phyloP scores from a whole-genome alignment of 2,329 filamentous ascomycete genomes.

The Torrubiellomyces zombiae region DNA sequence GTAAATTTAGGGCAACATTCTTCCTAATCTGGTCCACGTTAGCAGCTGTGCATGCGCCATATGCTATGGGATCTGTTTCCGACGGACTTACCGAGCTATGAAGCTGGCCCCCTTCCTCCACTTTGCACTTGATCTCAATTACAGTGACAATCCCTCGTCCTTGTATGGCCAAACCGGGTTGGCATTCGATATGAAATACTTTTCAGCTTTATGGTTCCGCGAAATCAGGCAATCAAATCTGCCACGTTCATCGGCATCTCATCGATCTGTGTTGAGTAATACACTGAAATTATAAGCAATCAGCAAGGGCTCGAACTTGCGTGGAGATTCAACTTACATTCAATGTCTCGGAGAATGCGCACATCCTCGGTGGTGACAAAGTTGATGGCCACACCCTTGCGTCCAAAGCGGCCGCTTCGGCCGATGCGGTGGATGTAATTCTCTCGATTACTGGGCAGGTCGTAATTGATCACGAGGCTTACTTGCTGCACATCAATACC shows the following conservation, averaged over 20 bases:
- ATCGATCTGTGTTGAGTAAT: conserved; percentile 93
- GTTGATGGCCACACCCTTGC: conserved; percentile 98
- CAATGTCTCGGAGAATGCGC: conserved; percentile 90
- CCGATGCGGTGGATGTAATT: conserved; percentile 99
- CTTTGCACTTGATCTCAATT: too few species aligned
- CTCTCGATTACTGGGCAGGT: conserved; percentile 93
- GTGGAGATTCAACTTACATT: conserved; percentile 40
- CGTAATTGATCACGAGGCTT: conserved; percentile 96
- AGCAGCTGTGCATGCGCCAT: too few species aligned
- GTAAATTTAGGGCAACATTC: too few species aligned
- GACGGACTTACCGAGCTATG: conserved; percentile 5
- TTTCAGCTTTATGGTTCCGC: not conserved
- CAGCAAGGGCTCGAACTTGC: conserved; percentile 12
- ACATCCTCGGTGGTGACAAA: conserved; percentile 98
- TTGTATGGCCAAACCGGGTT: too few species aligned
- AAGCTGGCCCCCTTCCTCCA: conserved; percentile 7
- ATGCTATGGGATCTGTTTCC: too few species aligned
- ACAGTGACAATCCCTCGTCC: too few species aligned
- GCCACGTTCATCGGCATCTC: conserved; percentile 97
- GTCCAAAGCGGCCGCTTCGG: conserved; percentile 83
- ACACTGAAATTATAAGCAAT: conserved; percentile 44
- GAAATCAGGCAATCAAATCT: conserved; percentile 36
- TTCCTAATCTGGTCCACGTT: too few species aligned
- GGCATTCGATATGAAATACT: not conserved
- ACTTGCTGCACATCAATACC: conserved; percentile 99